Percentiles rank a stretch among this genome's conserved stretches.
These are phyloP conservation scores for Zangia roseola DNA, from an alignment of 768 basidiomycete species.

Conservation along the genomic window DNA sequence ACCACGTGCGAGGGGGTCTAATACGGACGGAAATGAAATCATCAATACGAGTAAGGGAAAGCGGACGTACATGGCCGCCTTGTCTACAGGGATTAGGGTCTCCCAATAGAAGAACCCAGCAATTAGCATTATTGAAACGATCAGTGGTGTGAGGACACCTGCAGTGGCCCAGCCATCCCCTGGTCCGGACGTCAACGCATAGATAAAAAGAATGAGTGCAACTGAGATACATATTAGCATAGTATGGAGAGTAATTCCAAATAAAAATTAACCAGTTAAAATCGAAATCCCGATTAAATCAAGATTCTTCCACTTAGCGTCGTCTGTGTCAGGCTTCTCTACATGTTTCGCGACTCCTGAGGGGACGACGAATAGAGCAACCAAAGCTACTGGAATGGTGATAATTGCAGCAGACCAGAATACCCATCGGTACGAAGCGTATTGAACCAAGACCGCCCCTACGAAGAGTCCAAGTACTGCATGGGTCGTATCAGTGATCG, in stretches of 20 bases:
- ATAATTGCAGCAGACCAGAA: slow-evolving; percentile 49
- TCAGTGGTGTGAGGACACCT: slow-evolving; percentile 44
- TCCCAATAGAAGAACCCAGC: slow-evolving; percentile 54
- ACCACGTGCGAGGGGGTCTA: slow-evolving; percentile 45
- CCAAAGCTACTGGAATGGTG: slow-evolving; percentile 31
- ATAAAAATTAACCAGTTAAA: slow-evolving; percentile 32
- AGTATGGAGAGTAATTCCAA: neutral
- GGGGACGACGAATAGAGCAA: slow-evolving; percentile 37
- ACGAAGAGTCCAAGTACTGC: slow-evolving; percentile 43
- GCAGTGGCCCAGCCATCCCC: slow-evolving; percentile 48
- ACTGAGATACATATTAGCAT: slow-evolving; percentile 18
- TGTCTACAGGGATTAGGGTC: slow-evolving; percentile 35
- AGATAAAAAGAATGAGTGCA: slow-evolving; percentile 40
- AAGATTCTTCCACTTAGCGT: slow-evolving; percentile 30
- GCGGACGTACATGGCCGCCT: slow-evolving; percentile 41
- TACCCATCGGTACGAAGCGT: slow-evolving; percentile 47
- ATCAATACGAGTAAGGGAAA: neutral
- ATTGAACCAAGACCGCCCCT: slow-evolving; percentile 43
- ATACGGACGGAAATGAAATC: neutral
- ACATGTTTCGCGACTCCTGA: slow-evolving; percentile 8
- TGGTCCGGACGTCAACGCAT: slow-evolving; percentile 47
- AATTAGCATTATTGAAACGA: slow-evolving; percentile 42
- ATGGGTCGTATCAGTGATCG: neutral
- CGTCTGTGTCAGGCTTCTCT: neutral
- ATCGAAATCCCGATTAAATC: slow-evolving; percentile 40